phyloP scores from a whole-genome alignment of 805 yeast species.

The Komagataella mondaviorum region DNA sequence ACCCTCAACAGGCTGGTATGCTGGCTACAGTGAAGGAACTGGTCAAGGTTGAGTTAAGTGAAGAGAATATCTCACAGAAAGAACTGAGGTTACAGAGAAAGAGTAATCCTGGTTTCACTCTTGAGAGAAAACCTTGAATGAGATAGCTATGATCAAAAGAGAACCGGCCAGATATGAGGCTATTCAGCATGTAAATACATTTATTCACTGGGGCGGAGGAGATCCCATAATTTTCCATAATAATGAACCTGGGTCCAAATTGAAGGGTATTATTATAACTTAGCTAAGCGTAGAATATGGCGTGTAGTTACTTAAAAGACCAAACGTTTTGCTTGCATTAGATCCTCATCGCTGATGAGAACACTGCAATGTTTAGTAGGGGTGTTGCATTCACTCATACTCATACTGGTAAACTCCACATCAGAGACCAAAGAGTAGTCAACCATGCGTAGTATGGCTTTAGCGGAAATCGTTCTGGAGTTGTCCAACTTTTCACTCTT shows the following conservation, averaged over 20 bases:
- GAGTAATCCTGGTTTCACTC: conserved; percentile 50
- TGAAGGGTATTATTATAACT: background rate
- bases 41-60: conserved; percentile 67
- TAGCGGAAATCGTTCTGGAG: conserved; percentile 21
- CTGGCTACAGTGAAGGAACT: conserved; percentile 75
- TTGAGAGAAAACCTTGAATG: conserved; percentile 18
- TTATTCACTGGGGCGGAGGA: background rate
- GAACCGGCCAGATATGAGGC: background rate
- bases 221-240: background rate
- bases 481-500: conserved; percentile 18
- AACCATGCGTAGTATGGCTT: conserved; percentile 22
- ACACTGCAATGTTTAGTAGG: conserved; percentile 5
- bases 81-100: conserved; percentile 45
- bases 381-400: background rate
- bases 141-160: background rate
- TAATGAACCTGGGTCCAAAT: no score
- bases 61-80: conserved; percentile 30
- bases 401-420: conserved; percentile 7
- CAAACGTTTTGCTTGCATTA: conserved; percentile 11
- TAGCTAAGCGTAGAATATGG: background rate
- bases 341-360: conserved; percentile 18
- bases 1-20: conserved; percentile 77
- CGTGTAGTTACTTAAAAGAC: background rate
- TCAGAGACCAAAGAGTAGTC: conserved; percentile 24
- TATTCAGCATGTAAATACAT: background rate